Percentiles rank a stretch among this genome's conserved stretches.
phyloP scores from a whole-genome alignment of 2,329 filamentous ascomycete species.

The Moelleriella libera region DNA sequence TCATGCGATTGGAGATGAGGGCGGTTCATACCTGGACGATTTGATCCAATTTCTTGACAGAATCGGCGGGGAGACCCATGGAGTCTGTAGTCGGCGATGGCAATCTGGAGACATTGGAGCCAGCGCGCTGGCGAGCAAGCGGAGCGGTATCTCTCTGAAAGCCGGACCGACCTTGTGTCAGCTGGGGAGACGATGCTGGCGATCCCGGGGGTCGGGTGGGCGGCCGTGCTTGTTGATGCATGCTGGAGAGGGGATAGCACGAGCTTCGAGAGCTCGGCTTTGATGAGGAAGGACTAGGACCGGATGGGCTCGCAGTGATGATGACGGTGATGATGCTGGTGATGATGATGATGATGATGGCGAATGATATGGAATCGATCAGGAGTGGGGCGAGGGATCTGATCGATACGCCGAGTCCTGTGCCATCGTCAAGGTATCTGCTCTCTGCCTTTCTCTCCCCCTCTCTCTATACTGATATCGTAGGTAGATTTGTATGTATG shows the following conservation, averaged over 20 bases:
- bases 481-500: neutral
- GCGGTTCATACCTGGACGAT: slow-evolving; percentile 61
- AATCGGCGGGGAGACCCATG: slow-evolving; percentile 45
- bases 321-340: neutral
- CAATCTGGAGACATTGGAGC: slow-evolving; percentile 25
- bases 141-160: slow-evolving; percentile 51
- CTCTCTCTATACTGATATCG: neutral
- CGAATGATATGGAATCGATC: neutral
- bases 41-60: slow-evolving; percentile 72
- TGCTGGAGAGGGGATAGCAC: slow-evolving; percentile 20
- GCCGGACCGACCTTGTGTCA: slow-evolving; percentile 52
- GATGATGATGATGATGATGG: neutral
- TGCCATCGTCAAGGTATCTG: slow-evolving; percentile 4
- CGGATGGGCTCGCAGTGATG: neutral
- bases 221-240: slow-evolving; percentile 83
- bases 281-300: neutral
- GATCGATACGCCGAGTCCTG: slow-evolving; percentile 2
- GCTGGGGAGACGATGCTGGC: slow-evolving; percentile 56
- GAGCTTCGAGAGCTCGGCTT: slow-evolving; percentile 4
- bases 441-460: too few relatives aligned
- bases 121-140: slow-evolving; percentile 25
- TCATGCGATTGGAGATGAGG: neutral
- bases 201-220: slow-evolving; percentile 54
- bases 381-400: neutral
- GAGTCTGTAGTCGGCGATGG: slow-evolving; percentile 33